phyloP scores from a whole-genome alignment of 78 protist species.

The Andalucia godoyi region DNA sequence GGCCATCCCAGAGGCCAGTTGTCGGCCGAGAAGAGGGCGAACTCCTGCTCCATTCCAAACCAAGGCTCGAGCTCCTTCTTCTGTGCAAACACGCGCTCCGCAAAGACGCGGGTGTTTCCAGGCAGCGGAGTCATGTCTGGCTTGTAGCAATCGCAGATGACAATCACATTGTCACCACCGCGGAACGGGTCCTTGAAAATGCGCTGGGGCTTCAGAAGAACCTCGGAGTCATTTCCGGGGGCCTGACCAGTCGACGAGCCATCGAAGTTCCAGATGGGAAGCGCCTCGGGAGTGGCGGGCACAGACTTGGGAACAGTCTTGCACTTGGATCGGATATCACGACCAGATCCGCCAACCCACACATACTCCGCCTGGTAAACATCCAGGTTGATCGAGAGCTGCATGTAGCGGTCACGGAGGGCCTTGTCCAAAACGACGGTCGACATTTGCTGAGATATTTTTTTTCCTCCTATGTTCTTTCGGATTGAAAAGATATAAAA shows the following conservation, averaged over 20 bases:
- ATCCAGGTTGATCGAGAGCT: too few relatives aligned
- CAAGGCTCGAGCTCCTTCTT: background rate
- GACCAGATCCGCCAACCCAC: too few relatives aligned
- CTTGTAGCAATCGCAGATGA: background rate
- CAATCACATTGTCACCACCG: slow-evolving; percentile 15
- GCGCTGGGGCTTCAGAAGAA: slow-evolving; percentile 51
- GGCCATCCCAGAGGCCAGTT: slow-evolving; percentile 71
- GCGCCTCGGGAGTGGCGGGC: too few relatives aligned
- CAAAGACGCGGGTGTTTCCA: background rate
- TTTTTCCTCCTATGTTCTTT: too few relatives aligned
- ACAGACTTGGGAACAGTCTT: too few relatives aligned
- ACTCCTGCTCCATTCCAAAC: background rate
- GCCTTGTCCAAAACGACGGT: too few relatives aligned
- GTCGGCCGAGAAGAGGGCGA: background rate
- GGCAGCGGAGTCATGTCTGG: background rate
- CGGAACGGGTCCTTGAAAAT: slow-evolving; percentile 66
- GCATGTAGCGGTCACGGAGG: too few relatives aligned
- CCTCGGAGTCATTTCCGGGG: slow-evolving; percentile 67
- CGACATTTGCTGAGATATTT: too few relatives aligned
- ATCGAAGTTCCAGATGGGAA: slow-evolving; percentile 62
- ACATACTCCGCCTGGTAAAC: too few relatives aligned
- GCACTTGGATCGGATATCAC: too few relatives aligned
- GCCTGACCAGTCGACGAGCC: slow-evolving; percentile 55
- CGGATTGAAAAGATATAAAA: too few relatives aligned
- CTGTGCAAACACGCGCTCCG: background rate